Percentiles rank a stretch among this genome's conserved stretches.
phyloP scores from a whole-genome alignment of 2,329 filamentous ascomycete species.

The Xylaria sp. region DNA sequence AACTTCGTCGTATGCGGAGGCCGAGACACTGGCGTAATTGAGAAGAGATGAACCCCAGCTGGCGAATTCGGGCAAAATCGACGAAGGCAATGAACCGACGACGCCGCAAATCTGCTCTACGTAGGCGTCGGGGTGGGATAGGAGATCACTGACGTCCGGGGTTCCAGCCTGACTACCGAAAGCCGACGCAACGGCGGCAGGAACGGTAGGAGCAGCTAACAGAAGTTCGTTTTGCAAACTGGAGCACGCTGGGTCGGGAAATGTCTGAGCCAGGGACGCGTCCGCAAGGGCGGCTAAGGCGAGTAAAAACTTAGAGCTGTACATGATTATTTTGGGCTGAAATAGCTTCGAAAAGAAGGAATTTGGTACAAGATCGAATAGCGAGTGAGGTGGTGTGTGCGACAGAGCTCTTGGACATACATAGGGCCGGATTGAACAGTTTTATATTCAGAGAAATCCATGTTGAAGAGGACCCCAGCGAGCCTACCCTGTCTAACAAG shows the following conservation, averaged over 20 bases:
- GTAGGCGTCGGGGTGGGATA: conserved; percentile 1
- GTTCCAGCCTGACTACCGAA: not conserved
- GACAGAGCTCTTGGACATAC: not conserved
- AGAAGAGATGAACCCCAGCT: conserved; percentile 6
- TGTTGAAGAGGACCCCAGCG: not conserved
- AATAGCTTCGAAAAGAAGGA: not conserved
- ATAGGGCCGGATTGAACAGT: not conserved
- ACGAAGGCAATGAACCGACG: not conserved
- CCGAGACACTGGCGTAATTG: not conserved
- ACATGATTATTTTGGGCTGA: not conserved
- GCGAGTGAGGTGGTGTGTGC: not conserved
- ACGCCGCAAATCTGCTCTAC: not conserved
- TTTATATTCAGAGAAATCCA: not conserved
- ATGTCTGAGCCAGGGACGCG: not conserved
- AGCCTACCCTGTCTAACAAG: not conserved
- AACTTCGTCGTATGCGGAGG: not conserved
- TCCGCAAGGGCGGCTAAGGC: conserved; percentile 2
- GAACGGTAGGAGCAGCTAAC: not conserved
- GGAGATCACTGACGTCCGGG: not conserved
- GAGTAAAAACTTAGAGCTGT: not conserved
- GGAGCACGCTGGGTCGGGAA: not conserved
- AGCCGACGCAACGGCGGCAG: not conserved
- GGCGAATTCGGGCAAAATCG: not conserved
- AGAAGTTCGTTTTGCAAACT: not conserved
- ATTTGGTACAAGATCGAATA: not conserved